Evolutionary conservation across 306 rosid genomes (phyloP).

Genomic region (Rosa chinensis): DNA sequence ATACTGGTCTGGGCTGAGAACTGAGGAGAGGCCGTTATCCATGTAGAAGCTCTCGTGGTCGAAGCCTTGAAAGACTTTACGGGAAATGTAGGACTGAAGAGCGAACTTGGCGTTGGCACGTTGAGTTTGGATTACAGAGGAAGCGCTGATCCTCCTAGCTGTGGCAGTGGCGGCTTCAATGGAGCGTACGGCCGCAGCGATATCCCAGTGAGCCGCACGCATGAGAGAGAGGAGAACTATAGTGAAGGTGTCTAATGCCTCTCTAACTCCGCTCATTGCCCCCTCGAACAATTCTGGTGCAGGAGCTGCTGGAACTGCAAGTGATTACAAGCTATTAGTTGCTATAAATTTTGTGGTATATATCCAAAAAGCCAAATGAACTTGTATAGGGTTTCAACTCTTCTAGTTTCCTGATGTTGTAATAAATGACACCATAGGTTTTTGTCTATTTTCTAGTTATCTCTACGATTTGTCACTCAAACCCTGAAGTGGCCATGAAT

Average conservation of each 20-base stretch:
- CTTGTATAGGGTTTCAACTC: not conserved
- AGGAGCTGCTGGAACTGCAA: conserved; percentile 53
- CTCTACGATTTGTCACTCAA: not conserved
- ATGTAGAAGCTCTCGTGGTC: conserved; percentile 94
- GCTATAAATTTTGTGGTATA: not conserved
- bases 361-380: not conserved
- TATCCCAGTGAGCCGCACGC: conserved; percentile 94
- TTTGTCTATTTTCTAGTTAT: no score
- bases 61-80: conserved; percentile 82
- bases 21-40: conserved; percentile 91
- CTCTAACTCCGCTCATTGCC: conserved; percentile 70
- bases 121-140: conserved; percentile 46
- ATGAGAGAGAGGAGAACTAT: conserved; percentile 72
- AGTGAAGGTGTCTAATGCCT: conserved; percentile 70
- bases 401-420: not conserved
- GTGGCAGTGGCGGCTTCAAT: conserved; percentile 70
- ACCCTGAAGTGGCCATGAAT: no score
- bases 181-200: conserved; percentile 90
- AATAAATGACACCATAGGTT: not conserved
- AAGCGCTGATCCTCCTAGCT: conserved; percentile 24
- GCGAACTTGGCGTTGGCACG: conserved; percentile 90
- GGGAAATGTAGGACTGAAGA: conserved; percentile 72
- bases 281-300: conserved; percentile 66
- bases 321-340: not conserved
- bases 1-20: conserved; percentile 84